Percentiles rank a stretch among this genome's conserved stretches.
phyloP scores from a whole-genome alignment of 176 grass and related monocot genomes.

The Lolium rigidum region DNA sequence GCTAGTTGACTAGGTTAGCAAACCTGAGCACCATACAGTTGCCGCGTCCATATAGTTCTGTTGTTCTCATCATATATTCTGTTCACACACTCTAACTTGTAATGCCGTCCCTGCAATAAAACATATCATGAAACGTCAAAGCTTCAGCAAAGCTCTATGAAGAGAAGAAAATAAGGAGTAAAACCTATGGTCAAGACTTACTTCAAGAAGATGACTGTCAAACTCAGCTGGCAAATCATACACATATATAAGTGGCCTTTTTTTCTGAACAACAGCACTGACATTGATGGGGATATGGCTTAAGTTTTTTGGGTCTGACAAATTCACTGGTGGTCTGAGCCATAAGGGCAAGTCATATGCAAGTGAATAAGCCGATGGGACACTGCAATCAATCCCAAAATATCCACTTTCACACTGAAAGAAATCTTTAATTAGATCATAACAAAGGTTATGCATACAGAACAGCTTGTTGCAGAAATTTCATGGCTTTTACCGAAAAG shows the following conservation, averaged over 20 bases:
- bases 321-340: slow-evolving; percentile 60
- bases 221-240: slow-evolving; percentile 96
- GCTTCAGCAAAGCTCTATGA: slow-evolving; percentile 11
- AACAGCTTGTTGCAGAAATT: neutral
- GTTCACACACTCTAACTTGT: slow-evolving; percentile 88
- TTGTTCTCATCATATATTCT: slow-evolving; percentile 85
- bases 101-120: slow-evolving; percentile 77
- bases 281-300: slow-evolving; percentile 42
- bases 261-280: slow-evolving; percentile 68
- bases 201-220: slow-evolving; percentile 93
- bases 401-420: slow-evolving; percentile 90
- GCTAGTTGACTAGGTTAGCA: slow-evolving; percentile 36
- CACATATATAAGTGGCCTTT: slow-evolving; percentile 93
- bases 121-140: slow-evolving; percentile 37
- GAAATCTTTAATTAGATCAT: slow-evolving; percentile 49
- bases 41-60: slow-evolving; percentile 77
- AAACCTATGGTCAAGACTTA: slow-evolving; percentile 49
- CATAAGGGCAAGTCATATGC: slow-evolving; percentile 70
- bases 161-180: slow-evolving; percentile 29
- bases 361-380: slow-evolving; percentile 71
- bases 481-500: slow-evolving; percentile 7
- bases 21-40: slow-evolving; percentile 97
- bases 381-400: slow-evolving; percentile 97
- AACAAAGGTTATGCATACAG: slow-evolving; percentile 25
- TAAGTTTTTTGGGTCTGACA: slow-evolving; percentile 37